Percentiles rank a stretch among this genome's conserved stretches.
phyloP scores from a whole-genome alignment of 2,329 filamentous ascomycete genomes.

The Pestalotiopsis sp. region DNA sequence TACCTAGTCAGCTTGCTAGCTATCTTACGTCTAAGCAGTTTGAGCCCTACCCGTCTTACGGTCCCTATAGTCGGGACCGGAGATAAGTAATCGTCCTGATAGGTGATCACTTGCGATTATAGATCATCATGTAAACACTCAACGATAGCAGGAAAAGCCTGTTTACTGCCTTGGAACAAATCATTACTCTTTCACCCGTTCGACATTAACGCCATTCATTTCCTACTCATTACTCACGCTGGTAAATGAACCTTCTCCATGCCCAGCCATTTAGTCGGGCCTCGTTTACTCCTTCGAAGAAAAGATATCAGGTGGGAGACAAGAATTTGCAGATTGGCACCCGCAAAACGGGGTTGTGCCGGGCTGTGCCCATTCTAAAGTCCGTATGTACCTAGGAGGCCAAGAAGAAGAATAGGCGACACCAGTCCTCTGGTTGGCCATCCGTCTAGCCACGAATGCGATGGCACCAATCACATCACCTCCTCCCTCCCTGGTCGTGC shows the following conservation, averaged over 20 bases:
- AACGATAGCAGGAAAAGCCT: too few relatives aligned
- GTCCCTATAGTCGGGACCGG: not conserved
- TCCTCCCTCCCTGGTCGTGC: not conserved
- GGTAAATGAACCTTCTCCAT: too few relatives aligned
- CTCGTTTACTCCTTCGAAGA: too few relatives aligned
- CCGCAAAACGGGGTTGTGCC: not conserved
- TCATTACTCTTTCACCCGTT: too few relatives aligned
- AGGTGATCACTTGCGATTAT: not conserved
- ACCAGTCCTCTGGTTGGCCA: not conserved
- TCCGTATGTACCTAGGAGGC: not conserved
- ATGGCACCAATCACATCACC: not conserved
- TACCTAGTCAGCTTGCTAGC: not conserved
- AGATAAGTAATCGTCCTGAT: not conserved
- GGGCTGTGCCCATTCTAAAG: not conserved
- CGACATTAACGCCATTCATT: too few relatives aligned
- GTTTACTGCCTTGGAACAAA: too few relatives aligned
- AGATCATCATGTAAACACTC: not conserved
- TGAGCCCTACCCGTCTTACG: constrained; percentile 7
- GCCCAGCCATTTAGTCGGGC: too few relatives aligned
- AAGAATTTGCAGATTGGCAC: not conserved
- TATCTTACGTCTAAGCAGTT: not conserved
- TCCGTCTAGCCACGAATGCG: not conserved
- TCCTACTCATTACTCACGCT: too few relatives aligned
- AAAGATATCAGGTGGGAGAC: not conserved
- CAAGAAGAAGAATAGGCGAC: not conserved